Evolutionary conservation across 139 green algal genomes (phyloP), one percentile per base, ranked within the genome.

Genomic region (Edaphochlamys debaryana): DNA sequence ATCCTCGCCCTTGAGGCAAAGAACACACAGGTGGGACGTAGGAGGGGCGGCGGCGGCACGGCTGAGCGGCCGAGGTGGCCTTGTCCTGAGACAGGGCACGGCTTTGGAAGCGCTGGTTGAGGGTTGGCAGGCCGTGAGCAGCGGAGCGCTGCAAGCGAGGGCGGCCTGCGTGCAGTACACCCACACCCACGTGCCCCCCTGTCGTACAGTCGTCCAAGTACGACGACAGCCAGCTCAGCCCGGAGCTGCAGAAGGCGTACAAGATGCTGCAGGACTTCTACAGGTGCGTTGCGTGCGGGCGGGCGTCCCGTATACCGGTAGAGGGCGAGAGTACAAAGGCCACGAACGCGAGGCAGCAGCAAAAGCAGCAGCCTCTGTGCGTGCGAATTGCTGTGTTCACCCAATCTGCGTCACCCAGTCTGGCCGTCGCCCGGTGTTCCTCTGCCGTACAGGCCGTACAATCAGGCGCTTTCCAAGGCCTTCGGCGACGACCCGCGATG

Each of bases 381-480:
- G 25, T 20, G 11, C 22, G 11, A 5, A 36, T 9, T 37, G 17
- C 3, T 36, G 23, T 15, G 3, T 36, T 25, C 20, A 9, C 38
- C 13, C 32, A 36, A 7, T 23, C 69, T 41, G 17, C 19, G 52
- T 30, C 37, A 8, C 62, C 4, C 62, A 4, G 0, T 4, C 4
- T 40, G 4, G 1, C 32, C 4, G n/a, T 79, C n/a, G n/a, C n/a
- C n/a, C n/a, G n/a, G n/a, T n/a, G n/a, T n/a, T n/a, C n/a, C n/a
- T n/a, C n/a, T n/a, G n/a, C n/a, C n/a, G n/a, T 82, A 80, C 74
- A 79, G 86, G 58, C 86, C 86, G n/a, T 89, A 67, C 67, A 89
- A 89, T 45, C 67, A 87, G 58, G 66, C 66, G 13, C 70, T 89
- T 30, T 74, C 64, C 0, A 15, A 70, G 73, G 38, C 79, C 23